Evolutionary conservation across 129 eudicot species (phyloP).

Genomic region (Helianthus annuus): DNA sequence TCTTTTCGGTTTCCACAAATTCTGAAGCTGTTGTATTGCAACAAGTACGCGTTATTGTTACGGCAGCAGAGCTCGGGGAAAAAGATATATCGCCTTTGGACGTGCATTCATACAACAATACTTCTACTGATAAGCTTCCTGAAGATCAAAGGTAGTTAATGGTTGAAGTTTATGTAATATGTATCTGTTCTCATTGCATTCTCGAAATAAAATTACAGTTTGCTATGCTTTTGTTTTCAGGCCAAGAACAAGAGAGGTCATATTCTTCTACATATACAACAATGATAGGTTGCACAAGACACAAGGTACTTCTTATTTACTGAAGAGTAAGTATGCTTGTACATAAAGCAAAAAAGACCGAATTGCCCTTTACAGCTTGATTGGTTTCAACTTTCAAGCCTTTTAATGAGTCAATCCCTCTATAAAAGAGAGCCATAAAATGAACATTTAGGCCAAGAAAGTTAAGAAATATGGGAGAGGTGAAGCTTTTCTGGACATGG

Average conservation of each 20-base stretch:
- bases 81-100: slow-evolving; percentile 5
- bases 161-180: neutral
- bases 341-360: no score
- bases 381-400: no score
- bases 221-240: slow-evolving; percentile 43
- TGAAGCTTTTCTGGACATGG: slow-evolving; percentile 73
- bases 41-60: slow-evolving; percentile 61
- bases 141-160: slow-evolving; percentile 63
- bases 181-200: slow-evolving; percentile 14
- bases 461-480: slow-evolving; percentile 31
- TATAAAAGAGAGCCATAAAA: slow-evolving; percentile 1
- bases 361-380: no score
- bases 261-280: slow-evolving; percentile 74
- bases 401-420: neutral
- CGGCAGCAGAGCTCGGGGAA: slow-evolving; percentile 67
- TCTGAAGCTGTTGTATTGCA: slow-evolving; percentile 52
- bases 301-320: slow-evolving; percentile 60
- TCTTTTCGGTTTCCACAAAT: slow-evolving; percentile 50
- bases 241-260: slow-evolving; percentile 83
- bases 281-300: slow-evolving; percentile 68
- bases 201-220: neutral
- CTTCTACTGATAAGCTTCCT: slow-evolving; percentile 50
- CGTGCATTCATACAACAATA: no score
- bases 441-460: slow-evolving; percentile 19
- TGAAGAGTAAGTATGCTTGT: neutral